Evolutionary conservation across 148 eudicot genomes (phyloP).

Genomic region (Fallopia convolvulus): DNA sequence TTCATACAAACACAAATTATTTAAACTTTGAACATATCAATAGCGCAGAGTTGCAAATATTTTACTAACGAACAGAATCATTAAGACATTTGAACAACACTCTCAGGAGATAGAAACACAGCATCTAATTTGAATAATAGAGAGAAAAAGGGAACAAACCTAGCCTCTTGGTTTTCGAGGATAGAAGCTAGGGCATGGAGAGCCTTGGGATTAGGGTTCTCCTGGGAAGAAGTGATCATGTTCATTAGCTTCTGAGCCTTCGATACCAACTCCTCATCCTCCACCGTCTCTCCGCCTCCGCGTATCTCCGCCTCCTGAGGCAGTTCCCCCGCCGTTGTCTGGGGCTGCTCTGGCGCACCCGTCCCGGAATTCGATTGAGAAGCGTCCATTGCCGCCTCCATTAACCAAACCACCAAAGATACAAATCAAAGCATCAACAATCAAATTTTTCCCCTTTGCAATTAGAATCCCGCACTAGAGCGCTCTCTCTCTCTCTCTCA

Average conservation of each 20-base stretch:
- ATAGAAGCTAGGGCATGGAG: constrained; percentile 82
- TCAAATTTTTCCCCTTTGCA: neutral
- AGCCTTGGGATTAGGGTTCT: constrained; percentile 68
- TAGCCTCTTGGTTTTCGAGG: constrained; percentile 75
- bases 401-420: neutral
- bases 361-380: constrained; percentile 10
- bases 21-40: neutral
- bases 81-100: neutral
- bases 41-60: neutral
- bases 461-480: neutral
- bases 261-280: constrained; percentile 41
- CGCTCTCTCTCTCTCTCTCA: neutral
- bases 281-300: constrained; percentile 17
- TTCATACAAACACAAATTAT: neutral
- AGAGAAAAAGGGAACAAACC: constrained; percentile 31
- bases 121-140: neutral
- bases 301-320: constrained; percentile 14
- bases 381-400: constrained; percentile 20
- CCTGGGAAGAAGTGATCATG: constrained; percentile 49
- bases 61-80: neutral
- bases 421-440: neutral
- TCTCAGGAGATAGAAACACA: neutral
- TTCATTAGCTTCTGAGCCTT: constrained; percentile 71
- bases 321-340: constrained; percentile 6
- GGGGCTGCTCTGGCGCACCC: constrained; percentile 1